phyloP scores from a whole-genome alignment of 768 basidiomycete genomes.

The Hydnum rufescens region DNA sequence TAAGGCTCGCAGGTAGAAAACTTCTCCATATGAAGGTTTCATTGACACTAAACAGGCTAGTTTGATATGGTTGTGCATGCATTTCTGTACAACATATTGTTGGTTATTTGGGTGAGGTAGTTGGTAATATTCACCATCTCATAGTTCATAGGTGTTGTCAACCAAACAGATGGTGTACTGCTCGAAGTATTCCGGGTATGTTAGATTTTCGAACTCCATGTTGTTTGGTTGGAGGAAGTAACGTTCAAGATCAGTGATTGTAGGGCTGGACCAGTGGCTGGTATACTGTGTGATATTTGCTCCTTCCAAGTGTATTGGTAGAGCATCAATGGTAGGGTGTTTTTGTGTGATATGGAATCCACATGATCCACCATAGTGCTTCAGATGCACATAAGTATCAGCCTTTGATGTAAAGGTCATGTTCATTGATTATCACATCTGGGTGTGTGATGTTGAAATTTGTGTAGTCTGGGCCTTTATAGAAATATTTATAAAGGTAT shows the following conservation, averaged over 20 bases:
- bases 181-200: background rate
- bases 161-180: too few species aligned
- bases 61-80: too few species aligned
- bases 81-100: too few species aligned
- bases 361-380: slow-evolving; percentile 6
- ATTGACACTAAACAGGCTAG: too few species aligned
- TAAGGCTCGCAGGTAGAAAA: background rate
- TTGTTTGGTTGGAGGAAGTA: background rate
- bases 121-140: too few species aligned
- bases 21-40: too few species aligned
- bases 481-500: slow-evolving; percentile 12
- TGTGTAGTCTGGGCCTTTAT: slow-evolving; percentile 7
- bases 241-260: background rate
- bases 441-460: background rate
- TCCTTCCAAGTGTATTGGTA: slow-evolving; percentile 3
- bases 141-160: too few species aligned
- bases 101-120: too few species aligned
- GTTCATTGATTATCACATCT: slow-evolving; percentile 4
- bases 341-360: slow-evolving; percentile 6
- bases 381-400: slow-evolving; percentile 9
- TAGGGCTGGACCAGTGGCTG: background rate
- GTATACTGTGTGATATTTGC: slow-evolving; percentile 1
- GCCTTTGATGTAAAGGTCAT: slow-evolving; percentile 5
- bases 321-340: slow-evolving; percentile 1
- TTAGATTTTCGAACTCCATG: background rate